Evolutionary conservation across 2,329 filamentous ascomycete genomes (phyloP), one percentile per base, ranked within the genome.

Genomic region (Paecilomyces formosus): DNA sequence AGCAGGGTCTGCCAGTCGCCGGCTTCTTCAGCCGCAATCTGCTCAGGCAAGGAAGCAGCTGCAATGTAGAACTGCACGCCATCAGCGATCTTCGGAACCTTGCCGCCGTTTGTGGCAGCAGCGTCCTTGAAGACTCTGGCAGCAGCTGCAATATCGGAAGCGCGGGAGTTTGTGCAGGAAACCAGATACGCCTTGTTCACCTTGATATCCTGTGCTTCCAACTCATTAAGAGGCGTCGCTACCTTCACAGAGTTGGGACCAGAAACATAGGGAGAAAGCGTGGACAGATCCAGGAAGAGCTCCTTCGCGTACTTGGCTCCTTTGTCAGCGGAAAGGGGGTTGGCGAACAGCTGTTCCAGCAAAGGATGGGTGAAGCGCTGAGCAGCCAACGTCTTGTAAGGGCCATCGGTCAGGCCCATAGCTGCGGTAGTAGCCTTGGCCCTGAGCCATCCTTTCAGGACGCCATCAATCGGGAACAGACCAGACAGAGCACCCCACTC

Each of bases 191-290:
- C 92, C 70, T 89, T 91, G 78, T 97, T 77, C 22, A 97, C 74
- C 54, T 84, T 82, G 71, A 97, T 96, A 63, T 89, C 77, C 69
- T 93, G 80, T 0, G 82, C 70, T 65, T 88, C 88, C 0, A 97
- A 83, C 31, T 93, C 85, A 4, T 79, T 76, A 0, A 97, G 74
- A 0, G 93, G 90, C 0, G 87, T 96, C 0, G 88, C 86, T 0
- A 96, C 78, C 74, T 97, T 97, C 68, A 96, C 91, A 0, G 89
- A 92, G 76, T 97, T 96, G 0, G 93, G 93, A 0, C 93, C 92
- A 0, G 92, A 82, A 9, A 97, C 86, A 58, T 89, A 92, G 0
- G 92, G 92, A 0, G 90, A 88, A 0, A 97, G 82, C 0, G 90
- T 92, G 0, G 88, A 90, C 0, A 97, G 82, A 70, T 96, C 85